Evolutionary conservation across 78 protist species (phyloP).

Genomic region (Tieghemostelium lacteum): DNA sequence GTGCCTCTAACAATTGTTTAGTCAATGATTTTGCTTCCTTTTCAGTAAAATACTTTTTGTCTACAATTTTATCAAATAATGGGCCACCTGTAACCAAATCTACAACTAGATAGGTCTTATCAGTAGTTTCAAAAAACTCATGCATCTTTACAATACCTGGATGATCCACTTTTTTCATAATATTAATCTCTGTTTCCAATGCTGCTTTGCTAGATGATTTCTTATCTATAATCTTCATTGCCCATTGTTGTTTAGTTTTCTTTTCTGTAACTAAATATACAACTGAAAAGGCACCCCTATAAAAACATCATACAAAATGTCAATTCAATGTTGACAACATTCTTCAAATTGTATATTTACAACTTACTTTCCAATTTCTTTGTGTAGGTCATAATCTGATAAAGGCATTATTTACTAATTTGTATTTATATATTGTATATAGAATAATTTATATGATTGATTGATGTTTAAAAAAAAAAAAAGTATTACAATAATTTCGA

Average conservation of each 20-base stretch:
- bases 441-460: background rate
- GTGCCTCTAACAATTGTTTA: slow-evolving; percentile 75
- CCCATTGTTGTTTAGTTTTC: slow-evolving; percentile 67
- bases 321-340: too few species aligned
- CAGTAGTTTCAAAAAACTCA: slow-evolving; percentile 58
- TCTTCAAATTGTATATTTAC: too few species aligned
- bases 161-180: slow-evolving; percentile 58
- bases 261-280: slow-evolving; percentile 68
- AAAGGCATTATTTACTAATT: slow-evolving; percentile 29
- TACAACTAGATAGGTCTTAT: slow-evolving; percentile 45
- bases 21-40: slow-evolving; percentile 79
- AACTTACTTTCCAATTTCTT: slow-evolving; percentile 75
- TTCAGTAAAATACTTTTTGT: slow-evolving; percentile 83
- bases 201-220: slow-evolving; percentile 38
- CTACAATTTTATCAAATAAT: slow-evolving; percentile 90
- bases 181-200: slow-evolving; percentile 54
- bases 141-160: slow-evolving; percentile 77
- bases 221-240: slow-evolving; percentile 79
- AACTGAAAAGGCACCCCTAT: slow-evolving; percentile 74
- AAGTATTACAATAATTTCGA: too few species aligned
- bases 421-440: background rate
- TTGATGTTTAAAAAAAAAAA: background rate
- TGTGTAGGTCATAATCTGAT: slow-evolving; percentile 66
- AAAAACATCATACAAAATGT: background rate
- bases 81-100: slow-evolving; percentile 90